Base-by-base conservation (phyloP, 257 asterid genomes). In the Lavandula angustifolia region DNA sequence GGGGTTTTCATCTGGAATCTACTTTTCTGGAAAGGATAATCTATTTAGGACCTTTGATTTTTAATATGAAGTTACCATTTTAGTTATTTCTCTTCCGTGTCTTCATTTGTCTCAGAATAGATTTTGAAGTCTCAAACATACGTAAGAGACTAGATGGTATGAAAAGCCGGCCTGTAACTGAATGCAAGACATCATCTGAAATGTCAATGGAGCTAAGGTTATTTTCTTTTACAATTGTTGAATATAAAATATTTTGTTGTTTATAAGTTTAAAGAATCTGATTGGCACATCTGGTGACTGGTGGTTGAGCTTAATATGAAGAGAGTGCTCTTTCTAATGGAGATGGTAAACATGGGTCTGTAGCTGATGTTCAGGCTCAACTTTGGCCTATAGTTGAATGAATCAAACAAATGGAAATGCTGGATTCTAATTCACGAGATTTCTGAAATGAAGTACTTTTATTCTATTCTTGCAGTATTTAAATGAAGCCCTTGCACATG, bases 51-150 rank as follows among this genome's bases (percentile, higher is more conserved):
- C 48, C 69, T 56, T 41, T 72, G 44, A 41, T 46, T 43, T 55
- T 52, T 57, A 14, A 42, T 67, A 34, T 12, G 65, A 75, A 69
- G 72, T 68, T 78, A 69, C 76, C 37, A 55, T 70, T 76, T 73
- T 73, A 79, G 67, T 84, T 81, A 78, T 78, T 77, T 60, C 59
- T 59, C 31, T 72, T 27, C 48, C 54, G 31, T 64, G 77, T 74
- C 71, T 79, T 82, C 71, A 55, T 83, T 82, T 84, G 89, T 75
- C 91, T 87, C 99, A 92, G 99, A 84, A 87, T 92, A 87, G 99
- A 92, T 81, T 87, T 82, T 75, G 96, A 89, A 84, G 85, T 84
- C 85, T 87, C 90, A 69, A 79, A 71, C 62, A 82, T 89, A 75
- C 89, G 73, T 65, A 82, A 74, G 72, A 80, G 75, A 67, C 82